A percentile compares a stretch with the other conserved stretches of the same genome.
phyloP scores from a whole-genome alignment of 2,329 filamentous ascomycete species.

The Talaromyces sp. region DNA sequence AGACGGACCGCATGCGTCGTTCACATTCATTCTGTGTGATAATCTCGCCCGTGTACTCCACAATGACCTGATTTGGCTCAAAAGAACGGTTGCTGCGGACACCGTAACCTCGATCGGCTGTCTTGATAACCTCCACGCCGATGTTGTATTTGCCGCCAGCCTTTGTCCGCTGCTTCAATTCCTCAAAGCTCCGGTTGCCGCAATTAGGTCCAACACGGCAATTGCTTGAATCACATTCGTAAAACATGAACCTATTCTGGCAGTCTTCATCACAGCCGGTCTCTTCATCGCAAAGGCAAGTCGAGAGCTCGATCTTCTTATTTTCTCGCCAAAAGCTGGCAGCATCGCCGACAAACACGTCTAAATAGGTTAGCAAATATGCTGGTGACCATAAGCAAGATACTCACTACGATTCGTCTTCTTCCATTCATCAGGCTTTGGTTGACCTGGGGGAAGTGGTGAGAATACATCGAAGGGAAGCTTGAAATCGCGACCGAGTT shows the following conservation, averaged over 20 bases:
- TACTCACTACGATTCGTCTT: constrained; percentile 83
- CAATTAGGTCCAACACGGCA: constrained; percentile 78
- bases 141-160: constrained; percentile 82
- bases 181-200: constrained; percentile 82
- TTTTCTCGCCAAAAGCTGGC: constrained; percentile 75
- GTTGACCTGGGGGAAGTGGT: constrained; percentile 77
- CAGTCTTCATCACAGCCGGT: constrained; percentile 84
- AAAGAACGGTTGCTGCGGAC: constrained; percentile 89
- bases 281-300: constrained; percentile 72
- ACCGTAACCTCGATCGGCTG: constrained; percentile 79
- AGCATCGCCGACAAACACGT: constrained; percentile 86
- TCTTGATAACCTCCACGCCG: constrained; percentile 93
- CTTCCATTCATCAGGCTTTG: constrained; percentile 88
- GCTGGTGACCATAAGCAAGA: background rate
- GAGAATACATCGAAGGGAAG: constrained; percentile 87
- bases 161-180: constrained; percentile 69
- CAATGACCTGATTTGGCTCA: constrained; percentile 86
- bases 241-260: constrained; percentile 94
- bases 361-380: constrained; percentile 42
- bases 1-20: constrained; percentile 84
- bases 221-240: constrained; percentile 89
- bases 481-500: constrained; percentile 75
- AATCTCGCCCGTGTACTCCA: constrained; percentile 97
- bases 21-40: constrained; percentile 94
- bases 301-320: constrained; percentile 68